Conservation (phyloP, 345 rosid genomes). For the Salix udensis region DNA sequence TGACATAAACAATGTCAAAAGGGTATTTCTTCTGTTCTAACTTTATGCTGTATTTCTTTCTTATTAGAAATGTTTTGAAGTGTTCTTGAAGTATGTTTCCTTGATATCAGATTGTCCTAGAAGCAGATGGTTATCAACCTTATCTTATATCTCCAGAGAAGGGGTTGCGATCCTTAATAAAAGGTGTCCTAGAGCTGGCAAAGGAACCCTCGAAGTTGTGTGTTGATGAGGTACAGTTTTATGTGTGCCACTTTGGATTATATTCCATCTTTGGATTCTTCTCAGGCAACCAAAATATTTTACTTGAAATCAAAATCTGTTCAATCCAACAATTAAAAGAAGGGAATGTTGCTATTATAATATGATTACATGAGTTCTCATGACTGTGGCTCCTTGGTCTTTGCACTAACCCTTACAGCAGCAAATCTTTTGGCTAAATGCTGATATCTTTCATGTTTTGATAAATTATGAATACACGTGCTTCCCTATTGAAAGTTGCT, state of each 20-base stretch:
- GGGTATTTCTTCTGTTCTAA: conserved; percentile 48
- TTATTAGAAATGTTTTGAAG: conserved; percentile 2
- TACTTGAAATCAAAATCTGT: background rate
- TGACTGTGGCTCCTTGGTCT: background rate
- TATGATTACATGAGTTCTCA: background rate
- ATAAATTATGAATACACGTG: background rate
- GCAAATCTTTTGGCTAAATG: conserved; percentile 2
- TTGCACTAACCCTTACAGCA: background rate
- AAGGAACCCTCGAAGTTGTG: conserved; percentile 94
- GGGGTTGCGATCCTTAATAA: conserved; percentile 93
- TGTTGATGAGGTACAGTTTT: conserved; percentile 79
- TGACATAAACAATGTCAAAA: conserved; percentile 85
- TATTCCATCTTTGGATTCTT: background rate
- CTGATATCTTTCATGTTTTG: background rate
- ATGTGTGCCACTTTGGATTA: background rate
- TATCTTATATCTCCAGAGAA: conserved; percentile 99
- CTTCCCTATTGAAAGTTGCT: background rate
- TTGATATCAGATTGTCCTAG: conserved; percentile 71
- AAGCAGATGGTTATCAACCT: conserved; percentile 99
- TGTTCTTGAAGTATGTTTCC: conserved; percentile 11
- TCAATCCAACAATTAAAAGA: background rate
- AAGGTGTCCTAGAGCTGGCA: conserved; percentile 92
- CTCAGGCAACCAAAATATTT: background rate
- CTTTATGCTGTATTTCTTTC: background rate
- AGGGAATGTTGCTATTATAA: background rate